Conservation (phyloP, 352 stramenopile species). For the Globisporangium ultimum region DNA sequence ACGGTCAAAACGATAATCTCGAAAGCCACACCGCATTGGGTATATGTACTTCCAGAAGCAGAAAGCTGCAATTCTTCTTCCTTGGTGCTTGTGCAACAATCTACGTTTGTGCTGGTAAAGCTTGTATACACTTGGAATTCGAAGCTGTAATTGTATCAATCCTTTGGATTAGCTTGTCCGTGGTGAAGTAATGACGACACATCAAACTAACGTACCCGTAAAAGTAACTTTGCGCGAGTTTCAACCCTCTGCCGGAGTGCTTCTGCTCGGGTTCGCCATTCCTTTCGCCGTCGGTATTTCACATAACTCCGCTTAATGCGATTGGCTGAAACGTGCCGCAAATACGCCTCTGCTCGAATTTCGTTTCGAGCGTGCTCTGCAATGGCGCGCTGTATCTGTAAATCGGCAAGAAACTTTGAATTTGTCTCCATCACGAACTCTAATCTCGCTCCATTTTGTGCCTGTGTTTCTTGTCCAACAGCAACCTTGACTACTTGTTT, state of each 20-base stretch:
- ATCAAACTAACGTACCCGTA: conserved; percentile 8
- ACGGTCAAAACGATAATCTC: conserved; percentile 13
- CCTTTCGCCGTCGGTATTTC: not conserved
- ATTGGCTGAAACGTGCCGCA: not conserved
- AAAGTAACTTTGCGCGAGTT: not conserved
- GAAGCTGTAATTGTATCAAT: conserved; percentile 10
- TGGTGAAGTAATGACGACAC: not conserved
- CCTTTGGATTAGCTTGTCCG: not conserved
- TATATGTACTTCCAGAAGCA: conserved; percentile 45
- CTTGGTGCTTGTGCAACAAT: conserved; percentile 21
- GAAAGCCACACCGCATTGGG: conserved; percentile 22
- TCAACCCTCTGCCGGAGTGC: conserved; percentile 1
- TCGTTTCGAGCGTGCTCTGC: conserved; percentile 10
- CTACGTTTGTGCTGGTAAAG: conserved; percentile 2
- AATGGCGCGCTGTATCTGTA: conserved; percentile 8
- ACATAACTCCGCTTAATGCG: conserved; percentile 7
- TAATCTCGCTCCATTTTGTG: not conserved
- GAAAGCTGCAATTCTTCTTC: conserved; percentile 18
- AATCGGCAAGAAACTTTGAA: conserved; percentile 8
- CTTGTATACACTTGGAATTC: conserved; percentile 10
- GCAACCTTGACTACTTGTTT: conserved; percentile 2
- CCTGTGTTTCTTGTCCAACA: not conserved
- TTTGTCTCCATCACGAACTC: not conserved
- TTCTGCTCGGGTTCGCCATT: not conserved
- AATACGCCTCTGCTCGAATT: conserved; percentile 2